Base-by-base conservation (phyloP, 371 early-diverging fungal genomes). In the Mucor velutinosus region DNA sequence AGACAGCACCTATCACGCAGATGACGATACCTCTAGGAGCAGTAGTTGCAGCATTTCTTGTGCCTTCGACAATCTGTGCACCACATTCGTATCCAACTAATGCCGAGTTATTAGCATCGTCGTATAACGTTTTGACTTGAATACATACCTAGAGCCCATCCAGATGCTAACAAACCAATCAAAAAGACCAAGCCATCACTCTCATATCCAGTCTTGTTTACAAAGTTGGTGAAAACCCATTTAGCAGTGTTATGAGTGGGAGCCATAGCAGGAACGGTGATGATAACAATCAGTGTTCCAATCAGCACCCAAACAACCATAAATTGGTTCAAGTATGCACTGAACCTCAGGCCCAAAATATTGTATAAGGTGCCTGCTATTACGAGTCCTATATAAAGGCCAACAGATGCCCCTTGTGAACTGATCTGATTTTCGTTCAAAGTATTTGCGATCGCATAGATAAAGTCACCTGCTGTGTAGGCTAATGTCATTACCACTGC, bases 1-100 rank as follows among this genome's bases (percentile, higher is more conserved):
- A 8, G 33, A 78, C 60, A 15, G 80, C 74, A 51, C 69, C 66
- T 12, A 49, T 32, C 7, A 82, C 71, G 41, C 75, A 75, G 14
- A 77, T 66, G 15, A 82, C 45, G 33, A 82, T 79, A 19, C 82
- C 82, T 1, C 77, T 73, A 17, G 83, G 83, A 11, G 78, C 83
- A 23, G 78, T 77, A 15, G 68, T 55, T 57, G 73, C 78, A 7
- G 78, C 77, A 30, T 73, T 73, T 51, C 75, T 69, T 4, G 83
- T 78, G 15, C 79, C 83, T 67, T 82, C 83, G 0, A 78, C 77
- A 39, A 82, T 76, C 41, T 82, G 83, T 43, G 80, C 83, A 11
- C 79, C 74, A 53, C 70, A 70, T 35, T 73, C 83, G 39, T 82
- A 82, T 7, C 83, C 80, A 41, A 77, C 25, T 14, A 45, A 6